A percentile compares a stretch with the other conserved stretches of the same genome.
phyloP scores from a whole-genome alignment of 768 basidiomycete species.

The Dendrothele bispora region DNA sequence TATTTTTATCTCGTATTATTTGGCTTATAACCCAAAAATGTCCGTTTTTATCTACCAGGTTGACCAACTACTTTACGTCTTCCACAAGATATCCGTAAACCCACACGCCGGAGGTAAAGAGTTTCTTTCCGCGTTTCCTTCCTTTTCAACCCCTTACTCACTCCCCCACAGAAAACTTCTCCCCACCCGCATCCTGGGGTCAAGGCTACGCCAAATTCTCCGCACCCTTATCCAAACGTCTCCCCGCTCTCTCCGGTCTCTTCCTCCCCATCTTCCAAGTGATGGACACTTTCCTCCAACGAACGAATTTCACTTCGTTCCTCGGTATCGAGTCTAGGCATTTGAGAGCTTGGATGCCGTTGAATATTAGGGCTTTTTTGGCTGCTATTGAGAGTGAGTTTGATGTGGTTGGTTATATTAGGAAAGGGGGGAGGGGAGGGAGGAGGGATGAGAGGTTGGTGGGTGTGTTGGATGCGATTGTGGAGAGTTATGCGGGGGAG shows the following conservation, averaged over 20 bases:
- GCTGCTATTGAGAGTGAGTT: constrained; percentile 3
- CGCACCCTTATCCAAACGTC: neutral
- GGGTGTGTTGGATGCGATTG: constrained; percentile 1
- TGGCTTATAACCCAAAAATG: no score
- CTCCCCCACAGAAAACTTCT: no score
- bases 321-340: constrained; percentile 2
- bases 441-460: neutral
- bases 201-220: constrained; percentile 5
- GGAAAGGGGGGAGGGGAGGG: neutral
- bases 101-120: constrained; percentile 2
- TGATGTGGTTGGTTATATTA: neutral
- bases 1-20: no score
- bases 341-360: constrained; percentile 5
- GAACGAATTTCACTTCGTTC: neutral
- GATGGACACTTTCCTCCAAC: neutral
- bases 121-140: no score
- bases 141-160: no score
- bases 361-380: constrained; percentile 2
- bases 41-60: no score
- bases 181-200: no score
- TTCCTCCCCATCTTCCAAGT: constrained; percentile 2
- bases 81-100: constrained; percentile 5
- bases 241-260: constrained; percentile 1
- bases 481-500: constrained; percentile 1
- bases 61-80: constrained; percentile 2